Evolutionary conservation across 257 asterid species (phyloP).

Genomic region (Anisodus tanguticus): DNA sequence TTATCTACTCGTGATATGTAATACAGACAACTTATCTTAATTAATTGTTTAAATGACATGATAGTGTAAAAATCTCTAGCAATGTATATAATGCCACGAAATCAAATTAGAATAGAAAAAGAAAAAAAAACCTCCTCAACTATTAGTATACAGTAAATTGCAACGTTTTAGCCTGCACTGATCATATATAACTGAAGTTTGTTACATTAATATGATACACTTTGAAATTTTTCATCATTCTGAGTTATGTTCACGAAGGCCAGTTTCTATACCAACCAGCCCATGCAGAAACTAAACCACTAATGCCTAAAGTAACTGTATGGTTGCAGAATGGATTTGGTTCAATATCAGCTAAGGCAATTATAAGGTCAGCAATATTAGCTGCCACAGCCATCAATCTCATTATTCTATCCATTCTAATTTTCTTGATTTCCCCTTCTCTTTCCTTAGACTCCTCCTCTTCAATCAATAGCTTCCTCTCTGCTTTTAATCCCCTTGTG

Average conservation of each 20-base stretch:
- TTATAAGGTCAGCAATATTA: constrained; percentile 78
- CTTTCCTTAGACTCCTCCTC: constrained; percentile 31
- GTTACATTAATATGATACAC: background rate
- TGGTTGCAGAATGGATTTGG: constrained; percentile 92
- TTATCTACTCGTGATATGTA: background rate
- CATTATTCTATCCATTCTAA: constrained; percentile 80
- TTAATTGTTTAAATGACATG: background rate
- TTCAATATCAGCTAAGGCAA: constrained; percentile 84
- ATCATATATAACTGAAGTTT: background rate
- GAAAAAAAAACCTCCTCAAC: background rate
- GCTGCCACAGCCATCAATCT: constrained; percentile 91
- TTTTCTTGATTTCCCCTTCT: constrained; percentile 44
- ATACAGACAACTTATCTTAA: background rate
- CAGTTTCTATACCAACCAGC: constrained; percentile 99
- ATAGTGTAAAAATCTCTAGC: background rate
- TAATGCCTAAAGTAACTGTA: constrained; percentile 76
- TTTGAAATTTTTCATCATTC: background rate
- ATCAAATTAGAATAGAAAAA: background rate
- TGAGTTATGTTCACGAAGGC: constrained; percentile 53
- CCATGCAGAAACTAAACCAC: constrained; percentile 98
- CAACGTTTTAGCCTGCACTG: background rate
- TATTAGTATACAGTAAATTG: background rate
- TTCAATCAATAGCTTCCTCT: constrained; percentile 42
- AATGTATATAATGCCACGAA: background rate
- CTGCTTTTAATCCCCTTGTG: constrained; percentile 60